These are phyloP conservation scores for Lentinula boryana DNA, from an alignment of 768 basidiomycete genomes.

Conservation along the genomic window DNA sequence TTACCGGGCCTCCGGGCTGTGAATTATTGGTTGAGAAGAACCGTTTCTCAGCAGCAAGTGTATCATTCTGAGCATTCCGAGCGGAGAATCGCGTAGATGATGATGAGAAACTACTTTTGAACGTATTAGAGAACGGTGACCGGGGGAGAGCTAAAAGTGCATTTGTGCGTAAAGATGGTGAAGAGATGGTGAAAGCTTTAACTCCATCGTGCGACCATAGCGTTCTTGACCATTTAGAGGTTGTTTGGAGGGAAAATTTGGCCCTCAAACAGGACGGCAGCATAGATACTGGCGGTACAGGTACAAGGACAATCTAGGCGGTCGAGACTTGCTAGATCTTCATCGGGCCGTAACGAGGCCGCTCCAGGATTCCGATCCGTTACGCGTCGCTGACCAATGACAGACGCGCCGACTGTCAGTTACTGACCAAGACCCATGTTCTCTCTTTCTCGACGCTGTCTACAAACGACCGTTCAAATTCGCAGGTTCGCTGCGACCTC, in stretches of 20 bases:
- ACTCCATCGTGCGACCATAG: neutral
- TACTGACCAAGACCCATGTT: conserved; percentile 18
- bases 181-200: neutral
- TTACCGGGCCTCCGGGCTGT: conserved; percentile 5
- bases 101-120: neutral
- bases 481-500: conserved; percentile 22
- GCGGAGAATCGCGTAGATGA: neutral
- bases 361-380: neutral
- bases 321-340: neutral
- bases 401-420: neutral
- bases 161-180: neutral
- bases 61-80: neutral
- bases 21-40: conserved; percentile 8
- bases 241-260: neutral
- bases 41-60: conserved; percentile 2
- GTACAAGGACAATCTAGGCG: neutral
- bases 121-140: neutral
- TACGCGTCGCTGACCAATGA: conserved; percentile 9
- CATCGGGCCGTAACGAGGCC: neutral
- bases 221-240: neutral
- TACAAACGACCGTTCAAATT: conserved; percentile 15
- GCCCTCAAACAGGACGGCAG: conserved; percentile 8
- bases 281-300: conserved; percentile 4
- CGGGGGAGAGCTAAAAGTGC: neutral
- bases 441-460: conserved; percentile 28